Base-by-base conservation (phyloP, 2,329 filamentous ascomycete species). In the Paradendryphiella salina region DNA sequence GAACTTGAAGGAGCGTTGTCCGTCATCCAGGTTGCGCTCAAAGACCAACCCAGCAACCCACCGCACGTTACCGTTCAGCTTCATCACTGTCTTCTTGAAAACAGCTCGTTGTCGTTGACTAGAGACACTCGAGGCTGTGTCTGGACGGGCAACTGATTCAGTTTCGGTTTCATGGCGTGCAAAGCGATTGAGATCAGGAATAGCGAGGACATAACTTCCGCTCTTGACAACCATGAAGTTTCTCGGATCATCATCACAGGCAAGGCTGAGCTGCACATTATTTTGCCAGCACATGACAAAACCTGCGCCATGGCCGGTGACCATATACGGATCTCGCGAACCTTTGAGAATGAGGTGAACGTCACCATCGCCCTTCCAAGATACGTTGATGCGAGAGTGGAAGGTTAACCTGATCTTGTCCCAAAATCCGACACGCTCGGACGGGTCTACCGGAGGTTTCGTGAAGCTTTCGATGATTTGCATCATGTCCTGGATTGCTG, bases 11-110 rank as follows among this genome's bases (percentile, higher is more conserved):
- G 85, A 92, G 50, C 94, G 83, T 46, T 81, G 79, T 28, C 86
- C 87, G 45, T 85, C 77, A 36, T 85, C 83, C 23, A 92, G 79
- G 57, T 93, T 89, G 37, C 88, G 85, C 73, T 99, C 94, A 68
- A 99, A 99, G 41, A 96, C 89, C 32, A 99, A 79, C 0, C 94
- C 95, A 11, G 89, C 86, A 67, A 93, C 82, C 89, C 91, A 96
- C 72, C 90, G 88, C 0, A 99, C 94, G 66, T 94, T 95, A 11
- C 94, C 94, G 3, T 94, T 97, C 10, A 99, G 80, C 74, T 99
- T 99, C 93, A 99, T 97, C 43, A 96, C 85, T 3, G 97, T 94
- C 75, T 99, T 99, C 74, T 96, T 96, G 80, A 99, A 99, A 0
- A 86, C 80, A n/a, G 91, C 88, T 2, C 87, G 85, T 29, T 87